phyloP scores from a whole-genome alignment of 164 flowering plant species.

The Tetracentron sinense region DNA sequence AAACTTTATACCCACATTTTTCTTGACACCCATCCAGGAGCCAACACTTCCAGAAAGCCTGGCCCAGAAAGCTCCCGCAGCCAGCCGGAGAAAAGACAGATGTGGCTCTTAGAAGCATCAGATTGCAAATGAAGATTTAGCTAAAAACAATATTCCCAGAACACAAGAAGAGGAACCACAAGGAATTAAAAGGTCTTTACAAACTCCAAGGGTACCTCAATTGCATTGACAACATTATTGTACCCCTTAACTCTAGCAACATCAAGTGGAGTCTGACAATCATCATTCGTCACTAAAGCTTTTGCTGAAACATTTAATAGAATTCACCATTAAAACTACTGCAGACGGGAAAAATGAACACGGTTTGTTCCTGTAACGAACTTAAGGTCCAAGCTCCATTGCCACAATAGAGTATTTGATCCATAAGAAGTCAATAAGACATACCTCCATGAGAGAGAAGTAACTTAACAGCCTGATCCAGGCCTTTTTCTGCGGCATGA shows the following conservation, averaged over 20 bases:
- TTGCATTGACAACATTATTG: conserved; percentile 69
- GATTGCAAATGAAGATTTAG: background rate
- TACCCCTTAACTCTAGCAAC: conserved; percentile 74
- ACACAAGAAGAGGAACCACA: background rate
- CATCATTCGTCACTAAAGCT: conserved; percentile 72
- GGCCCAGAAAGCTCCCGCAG: conserved; percentile 82
- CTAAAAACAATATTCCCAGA: too few species aligned
- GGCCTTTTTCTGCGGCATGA: too few species aligned
- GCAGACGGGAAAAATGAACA: background rate
- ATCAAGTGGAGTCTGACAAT: conserved; percentile 78
- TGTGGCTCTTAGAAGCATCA: conserved; percentile 44
- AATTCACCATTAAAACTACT: background rate
- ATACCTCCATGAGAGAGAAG: too few species aligned
- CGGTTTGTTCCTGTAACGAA: background rate
- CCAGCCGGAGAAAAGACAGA: conserved; percentile 91
- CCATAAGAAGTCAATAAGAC: too few species aligned
- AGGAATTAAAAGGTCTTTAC: background rate
- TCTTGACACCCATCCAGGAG: conserved; percentile 69
- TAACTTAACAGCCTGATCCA: too few species aligned
- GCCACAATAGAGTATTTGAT: background rate
- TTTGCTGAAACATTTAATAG: conserved; percentile 57
- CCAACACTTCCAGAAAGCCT: conserved; percentile 67
- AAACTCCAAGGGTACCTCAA: conserved; percentile 60
- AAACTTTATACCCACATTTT: conserved; percentile 64
- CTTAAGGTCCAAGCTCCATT: background rate